Percentiles rank a stretch among this genome's conserved stretches.
These are phyloP conservation scores for Proliferodiscus dingleyae DNA, from an alignment of 2,329 filamentous ascomycete genomes.

Conservation along the genomic window DNA sequence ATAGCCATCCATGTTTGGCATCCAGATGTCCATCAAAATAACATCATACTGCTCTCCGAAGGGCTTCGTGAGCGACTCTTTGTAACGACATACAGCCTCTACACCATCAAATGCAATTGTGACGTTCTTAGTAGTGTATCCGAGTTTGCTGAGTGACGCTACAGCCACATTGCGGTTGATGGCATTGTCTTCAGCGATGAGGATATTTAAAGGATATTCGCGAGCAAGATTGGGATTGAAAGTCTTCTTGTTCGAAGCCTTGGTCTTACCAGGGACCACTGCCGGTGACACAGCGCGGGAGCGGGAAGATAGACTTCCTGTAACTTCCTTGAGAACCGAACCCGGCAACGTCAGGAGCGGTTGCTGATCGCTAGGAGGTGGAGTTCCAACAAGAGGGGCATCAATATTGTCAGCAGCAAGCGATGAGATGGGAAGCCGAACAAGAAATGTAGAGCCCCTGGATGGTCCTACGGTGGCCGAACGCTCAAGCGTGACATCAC, in stretches of 20 bases:
- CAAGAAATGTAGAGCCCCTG: conserved; percentile 64
- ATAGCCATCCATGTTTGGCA: conserved; percentile 68
- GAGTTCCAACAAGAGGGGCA: conserved; percentile 22
- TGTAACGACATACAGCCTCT: conserved; percentile 60
- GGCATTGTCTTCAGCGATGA: conserved; percentile 68
- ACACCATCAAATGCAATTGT: conserved; percentile 63
- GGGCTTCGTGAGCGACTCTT: conserved; percentile 35
- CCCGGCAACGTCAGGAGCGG: conserved; percentile 2
- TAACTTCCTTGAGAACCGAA: conserved; percentile 2
- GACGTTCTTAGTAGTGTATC: conserved; percentile 50
- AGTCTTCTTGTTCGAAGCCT: conserved; percentile 9
- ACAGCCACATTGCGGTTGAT: conserved; percentile 66
- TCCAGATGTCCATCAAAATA: conserved; percentile 72
- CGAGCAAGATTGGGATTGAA: conserved; percentile 54
- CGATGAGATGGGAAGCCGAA: conserved; percentile 49
- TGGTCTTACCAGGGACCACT: neutral
- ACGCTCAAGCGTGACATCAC: conserved; percentile 59
- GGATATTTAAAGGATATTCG: conserved; percentile 59
- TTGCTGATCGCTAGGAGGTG: conserved; percentile 12
- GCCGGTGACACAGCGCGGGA: neutral
- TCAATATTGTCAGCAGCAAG: conserved; percentile 14
- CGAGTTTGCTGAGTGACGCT: conserved; percentile 62
- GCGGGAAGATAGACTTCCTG: conserved; percentile 1
- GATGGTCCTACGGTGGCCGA: conserved; percentile 57
- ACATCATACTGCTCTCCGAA: conserved; percentile 47